Base-by-base conservation (phyloP, 2,329 filamentous ascomycete species). In the Trichoderma sp. region DNA sequence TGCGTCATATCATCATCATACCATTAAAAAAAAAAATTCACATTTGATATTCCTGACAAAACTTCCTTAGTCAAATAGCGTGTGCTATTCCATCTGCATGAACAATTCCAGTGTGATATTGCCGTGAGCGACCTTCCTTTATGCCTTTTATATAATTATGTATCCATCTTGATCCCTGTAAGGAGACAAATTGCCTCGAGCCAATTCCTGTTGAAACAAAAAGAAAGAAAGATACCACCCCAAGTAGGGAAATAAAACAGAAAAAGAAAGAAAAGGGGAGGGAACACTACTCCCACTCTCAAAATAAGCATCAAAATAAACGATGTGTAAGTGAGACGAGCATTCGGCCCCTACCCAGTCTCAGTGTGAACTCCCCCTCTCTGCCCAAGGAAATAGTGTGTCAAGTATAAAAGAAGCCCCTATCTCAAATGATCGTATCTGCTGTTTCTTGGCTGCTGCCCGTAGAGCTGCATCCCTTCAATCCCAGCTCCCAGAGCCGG, bases 371-470 rank as follows among this genome's bases (percentile, higher is more conserved):
- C 27, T 14, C 16, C 8, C 4, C 18, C 27, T 2, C 2, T 24
- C n/a, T 38, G 14, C 35, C 16, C 14, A 66, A 53, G 35, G 35
- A 16, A 38, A 38, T 38, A 16, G 35, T 16, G 35, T 38, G 35
- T 16, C 14, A 53, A 59, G 14, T 14, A 35, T 16, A 38, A 16
- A 35, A 21, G 31, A 35, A 69, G 6, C 33, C 18, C 41, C 8
- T 27, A 31, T 35, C 87, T 82, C 35, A 89, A 82, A 76, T 87
- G 85, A 31, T 83, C 82, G 84, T 85, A 88, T 74, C 87, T 83
- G 50, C 83, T 82, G 60, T 85, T 86, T 16, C 81, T 81, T 21
- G 84, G 76, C 77, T 83, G 80, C 76, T 83, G 82, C 31, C 80
- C 82, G 77, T 86, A 83, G 64, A 84, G 85, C 72, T 84, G 85